Conservation (phyloP, 1,139 yeast species). For the Spencermartinsiella ligniputridi region DNA sequence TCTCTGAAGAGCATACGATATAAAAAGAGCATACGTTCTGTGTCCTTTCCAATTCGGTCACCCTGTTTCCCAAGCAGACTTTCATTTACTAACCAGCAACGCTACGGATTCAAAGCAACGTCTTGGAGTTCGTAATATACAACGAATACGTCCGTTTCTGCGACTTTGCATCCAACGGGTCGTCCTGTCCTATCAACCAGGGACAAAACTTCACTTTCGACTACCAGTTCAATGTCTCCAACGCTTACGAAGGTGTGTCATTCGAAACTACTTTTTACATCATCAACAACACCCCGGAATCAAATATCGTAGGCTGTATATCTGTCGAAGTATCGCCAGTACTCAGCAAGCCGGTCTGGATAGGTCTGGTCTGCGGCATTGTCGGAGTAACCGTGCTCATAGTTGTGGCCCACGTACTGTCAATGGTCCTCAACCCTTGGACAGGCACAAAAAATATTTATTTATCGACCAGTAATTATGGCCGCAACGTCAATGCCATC, state of each 20-base stretch:
- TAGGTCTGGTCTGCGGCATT: conserved; percentile 42
- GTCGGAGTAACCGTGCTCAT: conserved; percentile 43
- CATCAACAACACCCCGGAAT: conserved; percentile 36
- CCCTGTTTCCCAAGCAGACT: too few relatives aligned
- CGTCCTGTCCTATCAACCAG: conserved; percentile 30
- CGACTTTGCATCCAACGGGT: conserved; percentile 17
- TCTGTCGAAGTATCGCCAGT: conserved; percentile 49
- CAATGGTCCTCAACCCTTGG: conserved; percentile 46
- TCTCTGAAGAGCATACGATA: too few relatives aligned
- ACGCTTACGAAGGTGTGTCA: conserved; percentile 29
- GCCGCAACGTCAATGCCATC: conserved; percentile 55
- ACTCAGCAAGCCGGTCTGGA: conserved; percentile 39
- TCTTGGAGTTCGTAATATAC: conserved; percentile 20
- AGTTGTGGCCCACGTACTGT: conserved; percentile 40
- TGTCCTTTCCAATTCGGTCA: too few relatives aligned
- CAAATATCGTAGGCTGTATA: conserved; percentile 46
- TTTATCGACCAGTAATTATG: conserved; percentile 53
- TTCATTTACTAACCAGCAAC: conserved; percentile 24
- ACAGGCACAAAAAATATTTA: conserved; percentile 60
- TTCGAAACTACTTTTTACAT: conserved; percentile 29
- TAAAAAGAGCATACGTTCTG: too few relatives aligned
- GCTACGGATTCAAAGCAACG: conserved; percentile 22
- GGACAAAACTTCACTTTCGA: conserved; percentile 21
- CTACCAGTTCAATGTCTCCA: conserved; percentile 22
- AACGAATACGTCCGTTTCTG: conserved; percentile 29